phyloP scores from a whole-genome alignment of 768 basidiomycete species.

The Antrodiella citrinella region DNA sequence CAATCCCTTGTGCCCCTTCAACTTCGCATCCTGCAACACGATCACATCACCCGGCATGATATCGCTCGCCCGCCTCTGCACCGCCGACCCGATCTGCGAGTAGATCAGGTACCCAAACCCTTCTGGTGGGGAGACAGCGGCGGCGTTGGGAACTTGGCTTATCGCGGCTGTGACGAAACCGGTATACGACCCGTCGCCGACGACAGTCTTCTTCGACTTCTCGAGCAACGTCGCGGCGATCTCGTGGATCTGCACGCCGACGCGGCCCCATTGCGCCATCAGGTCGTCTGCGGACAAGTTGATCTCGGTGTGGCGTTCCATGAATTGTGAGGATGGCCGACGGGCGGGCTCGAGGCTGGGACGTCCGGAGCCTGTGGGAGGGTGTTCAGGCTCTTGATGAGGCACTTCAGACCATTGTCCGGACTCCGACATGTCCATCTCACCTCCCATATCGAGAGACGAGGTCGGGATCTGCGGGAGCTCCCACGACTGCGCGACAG shows the following conservation, averaged over 20 bases:
- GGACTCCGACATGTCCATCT: conserved; percentile 44
- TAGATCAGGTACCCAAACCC: conserved; percentile 72
- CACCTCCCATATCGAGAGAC: conserved; percentile 44
- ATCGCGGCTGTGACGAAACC: conserved; percentile 72
- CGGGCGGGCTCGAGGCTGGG: background rate
- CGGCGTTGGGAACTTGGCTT: conserved; percentile 55
- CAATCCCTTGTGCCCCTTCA: conserved; percentile 76
- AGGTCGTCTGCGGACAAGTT: conserved; percentile 56
- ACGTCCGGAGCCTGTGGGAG: conserved; percentile 12
- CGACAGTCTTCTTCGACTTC: conserved; percentile 66
- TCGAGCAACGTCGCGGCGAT: conserved; percentile 60
- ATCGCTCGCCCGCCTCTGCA: conserved; percentile 69
- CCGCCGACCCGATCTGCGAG: conserved; percentile 53
- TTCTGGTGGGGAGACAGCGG: conserved; percentile 26
- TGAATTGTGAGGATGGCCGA: conserved; percentile 2
- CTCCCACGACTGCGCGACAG: conserved; percentile 48
- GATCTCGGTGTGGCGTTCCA: conserved; percentile 18
- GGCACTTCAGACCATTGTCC: conserved; percentile 43
- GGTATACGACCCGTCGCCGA: conserved; percentile 79
- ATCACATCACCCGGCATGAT: conserved; percentile 85
- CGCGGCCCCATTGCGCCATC: conserved; percentile 58
- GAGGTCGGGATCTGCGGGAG: conserved; percentile 62
- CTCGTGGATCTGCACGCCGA: conserved; percentile 69
- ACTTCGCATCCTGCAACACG: conserved; percentile 62
- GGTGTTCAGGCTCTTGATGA: conserved; percentile 10